A percentile compares a stretch with the other conserved stretches of the same genome.
phyloP scores from a whole-genome alignment of 352 stramenopile species.

The Halophytophthora polymorphica region DNA sequence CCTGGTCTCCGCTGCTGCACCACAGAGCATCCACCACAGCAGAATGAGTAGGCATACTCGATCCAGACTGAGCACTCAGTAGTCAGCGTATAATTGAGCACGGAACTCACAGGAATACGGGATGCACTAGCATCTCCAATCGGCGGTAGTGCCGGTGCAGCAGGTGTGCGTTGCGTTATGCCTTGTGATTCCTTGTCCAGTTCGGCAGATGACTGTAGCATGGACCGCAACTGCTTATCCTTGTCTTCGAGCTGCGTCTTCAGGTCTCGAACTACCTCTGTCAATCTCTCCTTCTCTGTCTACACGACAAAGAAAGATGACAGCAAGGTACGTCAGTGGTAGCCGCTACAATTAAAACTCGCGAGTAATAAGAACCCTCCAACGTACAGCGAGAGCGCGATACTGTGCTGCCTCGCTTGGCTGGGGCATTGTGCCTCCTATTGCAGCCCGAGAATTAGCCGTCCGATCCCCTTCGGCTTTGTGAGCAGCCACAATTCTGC shows the following conservation, averaged over 20 bases:
- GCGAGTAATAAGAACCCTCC: not conserved
- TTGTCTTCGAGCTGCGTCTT: constrained; percentile 62
- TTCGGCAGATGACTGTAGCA: constrained; percentile 6
- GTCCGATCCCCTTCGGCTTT: constrained; percentile 17
- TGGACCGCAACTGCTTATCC: constrained; percentile 37
- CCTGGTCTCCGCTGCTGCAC: constrained; percentile 23
- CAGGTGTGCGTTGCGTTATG: not conserved
- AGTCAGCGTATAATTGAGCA: not conserved
- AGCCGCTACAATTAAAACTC: not conserved
- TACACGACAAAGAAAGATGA: constrained; percentile 12
- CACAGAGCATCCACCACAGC: not conserved
- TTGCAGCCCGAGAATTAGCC: not conserved
- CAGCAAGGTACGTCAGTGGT: not conserved
- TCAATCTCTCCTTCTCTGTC: constrained; percentile 67
- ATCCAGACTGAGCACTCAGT: not conserved
- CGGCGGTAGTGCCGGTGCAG: constrained; percentile 12
- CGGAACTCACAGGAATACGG: constrained; percentile 32
- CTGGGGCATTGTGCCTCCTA: constrained; percentile 31
- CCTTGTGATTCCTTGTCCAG: not conserved
- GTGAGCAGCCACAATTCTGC: constrained; percentile 25
- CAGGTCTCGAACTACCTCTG: constrained; percentile 46
- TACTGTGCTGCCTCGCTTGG: constrained; percentile 51
- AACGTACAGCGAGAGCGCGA: constrained; percentile 43
- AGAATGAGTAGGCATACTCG: not conserved
- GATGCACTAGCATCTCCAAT: constrained; percentile 20